A percentile compares a stretch with the other conserved stretches of the same genome.
Evolutionary conservation across 73 alveolate species (phyloP).

Genomic region (Stentor coeruleus): DNA sequence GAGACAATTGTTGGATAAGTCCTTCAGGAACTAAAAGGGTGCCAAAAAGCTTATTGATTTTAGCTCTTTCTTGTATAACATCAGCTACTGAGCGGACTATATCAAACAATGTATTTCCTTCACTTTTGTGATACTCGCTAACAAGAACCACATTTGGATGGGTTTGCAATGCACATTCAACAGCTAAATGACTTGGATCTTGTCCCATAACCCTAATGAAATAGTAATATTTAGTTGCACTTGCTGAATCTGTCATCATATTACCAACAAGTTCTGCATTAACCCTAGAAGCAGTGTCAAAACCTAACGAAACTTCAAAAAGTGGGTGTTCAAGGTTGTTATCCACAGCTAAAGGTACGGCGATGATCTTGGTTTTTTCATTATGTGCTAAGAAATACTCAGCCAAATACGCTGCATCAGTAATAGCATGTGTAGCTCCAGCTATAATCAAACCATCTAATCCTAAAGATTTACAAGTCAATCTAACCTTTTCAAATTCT

Average conservation of each 20-base stretch:
- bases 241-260: constrained; percentile 71
- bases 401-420: constrained; percentile 75
- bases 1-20: constrained; percentile 67
- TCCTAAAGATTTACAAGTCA: constrained; percentile 33
- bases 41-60: constrained; percentile 58
- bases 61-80: constrained; percentile 55
- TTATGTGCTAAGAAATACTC: constrained; percentile 59
- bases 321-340: constrained; percentile 68
- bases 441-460: constrained; percentile 76
- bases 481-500: constrained; percentile 35
- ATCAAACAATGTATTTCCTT: constrained; percentile 62
- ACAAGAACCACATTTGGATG: constrained; percentile 72
- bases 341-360: constrained; percentile 81
- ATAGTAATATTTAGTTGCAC: constrained; percentile 86
- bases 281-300: constrained; percentile 79
- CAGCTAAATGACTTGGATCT: constrained; percentile 82
- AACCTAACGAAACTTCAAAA: constrained; percentile 71
- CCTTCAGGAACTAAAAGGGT: constrained; percentile 82
- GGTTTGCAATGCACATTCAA: constrained; percentile 79
- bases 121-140: constrained; percentile 55
- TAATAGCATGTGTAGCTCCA: constrained; percentile 85
- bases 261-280: constrained; percentile 74
- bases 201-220: constrained; percentile 88
- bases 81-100: constrained; percentile 61
- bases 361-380: constrained; percentile 59